Evolutionary conservation across 768 basidiomycete genomes (phyloP).

Genomic region (Boletellus emodensis): DNA sequence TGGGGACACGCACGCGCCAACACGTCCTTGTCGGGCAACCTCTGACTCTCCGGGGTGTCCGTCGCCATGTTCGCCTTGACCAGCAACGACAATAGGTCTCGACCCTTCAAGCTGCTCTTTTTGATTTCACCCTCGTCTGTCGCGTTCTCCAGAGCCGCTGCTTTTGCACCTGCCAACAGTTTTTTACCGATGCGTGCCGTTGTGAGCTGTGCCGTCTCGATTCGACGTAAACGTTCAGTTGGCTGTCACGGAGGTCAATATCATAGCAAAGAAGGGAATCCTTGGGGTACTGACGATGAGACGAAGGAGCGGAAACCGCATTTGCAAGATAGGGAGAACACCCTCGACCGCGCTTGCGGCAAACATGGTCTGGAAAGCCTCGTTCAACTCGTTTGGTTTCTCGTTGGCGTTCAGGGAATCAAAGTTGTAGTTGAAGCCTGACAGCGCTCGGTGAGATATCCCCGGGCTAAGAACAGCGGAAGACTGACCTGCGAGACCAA

Average conservation of each 20-base stretch:
- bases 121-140: conserved; percentile 29
- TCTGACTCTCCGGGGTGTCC: conserved; percentile 51
- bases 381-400: background rate
- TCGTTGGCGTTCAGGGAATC: background rate
- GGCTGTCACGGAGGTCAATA: background rate
- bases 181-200: background rate
- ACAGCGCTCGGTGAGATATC: background rate
- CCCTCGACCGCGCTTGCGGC: background rate
- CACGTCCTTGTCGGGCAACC: conserved; percentile 61
- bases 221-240: background rate
- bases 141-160: conserved; percentile 22
- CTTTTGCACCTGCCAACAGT: background rate
- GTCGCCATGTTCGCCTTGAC: conserved; percentile 22
- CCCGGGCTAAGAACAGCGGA: background rate
- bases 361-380: background rate
- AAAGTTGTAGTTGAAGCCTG: background rate
- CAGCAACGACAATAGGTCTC: conserved; percentile 60
- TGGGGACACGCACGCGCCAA: conserved; percentile 40
- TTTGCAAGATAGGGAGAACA: background rate
- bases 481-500: background rate
- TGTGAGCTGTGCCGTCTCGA: background rate
- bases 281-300: background rate
- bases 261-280: no score
- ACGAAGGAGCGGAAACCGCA: background rate
- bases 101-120: conserved; percentile 33